Percentiles rank a stretch among this genome's conserved stretches.
Conservation (phyloP, 1,284 basidiomycete species). For the Chalciporus sp. region DNA sequence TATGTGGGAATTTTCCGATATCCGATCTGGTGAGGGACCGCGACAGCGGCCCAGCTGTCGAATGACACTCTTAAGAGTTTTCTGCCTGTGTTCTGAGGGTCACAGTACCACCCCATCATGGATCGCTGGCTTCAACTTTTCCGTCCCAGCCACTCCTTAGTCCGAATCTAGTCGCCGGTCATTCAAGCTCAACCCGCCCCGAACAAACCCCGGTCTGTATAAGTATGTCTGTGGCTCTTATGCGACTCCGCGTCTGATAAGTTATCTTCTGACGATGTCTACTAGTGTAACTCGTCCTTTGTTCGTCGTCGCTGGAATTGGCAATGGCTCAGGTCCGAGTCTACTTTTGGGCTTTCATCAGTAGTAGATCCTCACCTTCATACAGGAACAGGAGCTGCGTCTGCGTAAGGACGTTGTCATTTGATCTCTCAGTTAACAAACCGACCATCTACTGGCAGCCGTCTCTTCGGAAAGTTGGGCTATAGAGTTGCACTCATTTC, state of each 20-base stretch:
- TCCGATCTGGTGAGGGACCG: no score
- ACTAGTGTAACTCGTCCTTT: constrained; percentile 38
- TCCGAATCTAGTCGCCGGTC: no score
- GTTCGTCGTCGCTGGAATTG: constrained; percentile 58
- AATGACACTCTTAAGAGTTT: no score
- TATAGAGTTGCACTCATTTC: constrained; percentile 73
- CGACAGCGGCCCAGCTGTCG: no score
- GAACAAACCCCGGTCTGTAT: no score
- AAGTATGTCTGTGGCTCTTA: no score
- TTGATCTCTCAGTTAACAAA: constrained; percentile 1
- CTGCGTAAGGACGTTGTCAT: constrained; percentile 49
- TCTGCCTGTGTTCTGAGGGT: no score
- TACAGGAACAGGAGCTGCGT: constrained; percentile 60
- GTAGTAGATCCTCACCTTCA: not conserved
- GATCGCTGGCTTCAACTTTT: no score
- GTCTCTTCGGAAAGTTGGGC: constrained; percentile 63
- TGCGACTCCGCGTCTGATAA: not conserved
- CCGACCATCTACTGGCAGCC: constrained; percentile 39
- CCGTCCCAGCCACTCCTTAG: no score
- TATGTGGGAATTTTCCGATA: not conserved
- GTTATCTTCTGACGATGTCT: constrained; percentile 34
- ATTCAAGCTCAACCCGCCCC: no score
- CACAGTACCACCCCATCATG: no score
- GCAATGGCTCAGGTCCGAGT: constrained; percentile 42
- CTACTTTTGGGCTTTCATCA: no score